These are phyloP conservation scores for Diaporthe citriasiana DNA, from an alignment of 2,329 filamentous ascomycete genomes.

Conservation along the genomic window DNA sequence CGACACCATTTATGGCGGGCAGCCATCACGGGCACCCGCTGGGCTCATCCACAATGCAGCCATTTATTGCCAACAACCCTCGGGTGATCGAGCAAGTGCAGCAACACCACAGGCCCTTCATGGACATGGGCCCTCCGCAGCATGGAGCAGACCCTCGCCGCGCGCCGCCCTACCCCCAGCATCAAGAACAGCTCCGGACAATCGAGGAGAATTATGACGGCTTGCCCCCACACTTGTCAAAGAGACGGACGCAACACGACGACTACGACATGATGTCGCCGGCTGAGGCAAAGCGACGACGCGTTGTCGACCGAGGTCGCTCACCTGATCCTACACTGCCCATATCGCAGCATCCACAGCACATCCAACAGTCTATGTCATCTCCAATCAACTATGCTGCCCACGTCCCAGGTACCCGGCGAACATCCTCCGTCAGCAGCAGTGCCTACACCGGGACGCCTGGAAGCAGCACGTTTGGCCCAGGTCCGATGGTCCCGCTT, in stretches of 20 bases:
- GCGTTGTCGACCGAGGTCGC: conserved; percentile 49
- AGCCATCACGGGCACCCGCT: conserved; percentile 17
- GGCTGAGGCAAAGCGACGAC: conserved; percentile 52
- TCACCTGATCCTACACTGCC: conserved; percentile 42
- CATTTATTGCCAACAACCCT: conserved; percentile 47
- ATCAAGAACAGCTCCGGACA: conserved; percentile 37
- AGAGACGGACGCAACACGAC: conserved; percentile 33
- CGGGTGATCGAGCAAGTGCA: conserved; percentile 50
- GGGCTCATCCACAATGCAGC: conserved; percentile 41
- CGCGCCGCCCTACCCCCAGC: conserved; percentile 34
- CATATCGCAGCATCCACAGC: conserved; percentile 31
- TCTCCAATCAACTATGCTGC: conserved; percentile 30
- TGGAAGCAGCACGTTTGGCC: conserved; percentile 21
- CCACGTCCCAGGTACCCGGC: conserved; percentile 35
- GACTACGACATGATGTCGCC: conserved; percentile 52
- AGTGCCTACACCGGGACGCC: conserved; percentile 33
- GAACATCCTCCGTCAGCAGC: conserved; percentile 39
- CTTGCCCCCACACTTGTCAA: conserved; percentile 30
- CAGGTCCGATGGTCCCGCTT: conserved; percentile 35
- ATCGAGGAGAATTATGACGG: conserved; percentile 40
- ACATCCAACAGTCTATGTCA: conserved; percentile 33
- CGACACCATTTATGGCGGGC: conserved; percentile 57
- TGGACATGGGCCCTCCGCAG: conserved; percentile 33
- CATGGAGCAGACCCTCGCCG: conserved; percentile 50
- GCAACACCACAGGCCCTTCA: conserved; percentile 49